These are phyloP conservation scores for Entomortierella parvispora DNA, from an alignment of 192 early-diverging fungal species.

Conservation along the genomic window DNA sequence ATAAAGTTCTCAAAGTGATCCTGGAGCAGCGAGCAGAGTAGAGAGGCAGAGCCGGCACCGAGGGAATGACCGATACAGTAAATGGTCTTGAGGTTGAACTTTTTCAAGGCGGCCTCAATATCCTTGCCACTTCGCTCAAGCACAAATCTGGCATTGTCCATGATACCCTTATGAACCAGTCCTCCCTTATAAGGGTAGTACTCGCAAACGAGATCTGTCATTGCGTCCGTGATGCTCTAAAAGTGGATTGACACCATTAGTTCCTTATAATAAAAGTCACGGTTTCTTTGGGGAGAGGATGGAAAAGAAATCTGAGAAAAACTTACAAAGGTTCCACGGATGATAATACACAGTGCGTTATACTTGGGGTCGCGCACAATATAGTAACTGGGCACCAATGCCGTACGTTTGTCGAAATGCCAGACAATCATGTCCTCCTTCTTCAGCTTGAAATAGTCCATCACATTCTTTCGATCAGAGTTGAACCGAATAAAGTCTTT, in stretches of 20 bases:
- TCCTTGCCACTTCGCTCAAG: slow-evolving; percentile 45
- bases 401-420: slow-evolving; percentile 52
- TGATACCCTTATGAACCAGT: slow-evolving; percentile 53
- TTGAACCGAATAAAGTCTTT: slow-evolving; percentile 54
- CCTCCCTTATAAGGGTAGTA: slow-evolving; percentile 56
- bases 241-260: background rate
- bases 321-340: slow-evolving; percentile 56
- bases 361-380: slow-evolving; percentile 53
- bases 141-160: slow-evolving; percentile 54
- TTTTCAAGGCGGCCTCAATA: slow-evolving; percentile 44
- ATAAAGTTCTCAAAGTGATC: slow-evolving; percentile 41
- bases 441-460: slow-evolving; percentile 53
- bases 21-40: slow-evolving; percentile 45
- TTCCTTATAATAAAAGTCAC: no score
- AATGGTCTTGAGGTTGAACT: slow-evolving; percentile 52
- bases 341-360: slow-evolving; percentile 52
- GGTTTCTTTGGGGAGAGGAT: no score
- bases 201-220: slow-evolving; percentile 55
- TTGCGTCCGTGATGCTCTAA: slow-evolving; percentile 55
- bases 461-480: slow-evolving; percentile 52
- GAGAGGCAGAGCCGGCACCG: slow-evolving; percentile 45
- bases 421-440: slow-evolving; percentile 56
- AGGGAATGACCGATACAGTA: slow-evolving; percentile 56
- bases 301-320: background rate
- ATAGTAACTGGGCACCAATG: slow-evolving; percentile 52